Base-by-base conservation (phyloP, 31 red algal genomes). In the Porphyra umbilicalis region DNA sequence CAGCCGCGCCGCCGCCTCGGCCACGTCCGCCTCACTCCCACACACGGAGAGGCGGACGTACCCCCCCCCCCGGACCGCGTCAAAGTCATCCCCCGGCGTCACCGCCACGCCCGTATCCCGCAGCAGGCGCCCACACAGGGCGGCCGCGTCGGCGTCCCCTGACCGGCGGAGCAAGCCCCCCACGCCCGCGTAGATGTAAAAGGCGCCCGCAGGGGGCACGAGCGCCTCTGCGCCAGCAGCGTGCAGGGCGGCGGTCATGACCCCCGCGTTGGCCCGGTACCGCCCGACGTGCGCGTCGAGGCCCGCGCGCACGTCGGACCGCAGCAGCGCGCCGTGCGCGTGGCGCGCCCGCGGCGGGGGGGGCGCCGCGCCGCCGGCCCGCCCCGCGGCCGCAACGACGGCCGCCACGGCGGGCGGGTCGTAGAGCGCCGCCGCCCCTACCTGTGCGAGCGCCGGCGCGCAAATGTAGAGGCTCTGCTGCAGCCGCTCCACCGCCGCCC, bases 11-110 rank as follows among this genome's bases (percentile, higher is more conserved):
- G 77, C 82, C 10, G 82, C 88, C 33, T 90, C 78, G 31, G 30
- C 32, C 34, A 90, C 82, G 35, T 77, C 39, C 32, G 44, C 85
- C n/a, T 31, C 5, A 11, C 44, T 77, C 1, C 77, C 88, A 29
- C 78, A 71, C 10, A 77, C 79, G 40, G 83, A 81, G 31, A 91
- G 85, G 32, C 89, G 75, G 83, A 91, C 76, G 36, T 76, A 91
- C 14, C 34, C 35, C 1, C 71, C 77, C 35, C 90, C 90, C 2
- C 77, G 35, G 34, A 10, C 39, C 4, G 29, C 44, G 36, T 93
- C 90, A 67, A 93, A 93, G 79, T 93, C 90, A 20, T 81, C 75
- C 29, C 90, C 90, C 18, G 90, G 90, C 78, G 90, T 93, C 35
- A 75, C 71, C 9, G 85, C 90, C 46, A 93, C 90, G 33, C 35